phyloP scores from a whole-genome alignment of 495 filamentous ascomycete species.

The Lasiosphaeriaceae sp. region DNA sequence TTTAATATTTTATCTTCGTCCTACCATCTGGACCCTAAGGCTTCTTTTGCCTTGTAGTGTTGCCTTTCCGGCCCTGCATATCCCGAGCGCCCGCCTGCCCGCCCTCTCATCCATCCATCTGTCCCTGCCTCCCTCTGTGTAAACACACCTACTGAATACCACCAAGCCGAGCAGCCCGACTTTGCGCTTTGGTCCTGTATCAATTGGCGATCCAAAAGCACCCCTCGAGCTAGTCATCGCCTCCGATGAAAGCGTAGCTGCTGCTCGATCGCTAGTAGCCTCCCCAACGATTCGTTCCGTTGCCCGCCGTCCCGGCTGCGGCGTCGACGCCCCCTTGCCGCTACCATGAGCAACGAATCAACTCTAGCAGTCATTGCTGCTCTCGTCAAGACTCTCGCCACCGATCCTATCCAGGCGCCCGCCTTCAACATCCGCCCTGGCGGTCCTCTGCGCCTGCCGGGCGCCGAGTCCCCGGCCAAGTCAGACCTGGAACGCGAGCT shows the following conservation, averaged over 20 bases:
- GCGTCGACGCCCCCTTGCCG: constrained; percentile 14
- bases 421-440: constrained; percentile 28
- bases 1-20: neutral
- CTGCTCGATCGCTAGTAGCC: neutral
- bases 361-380: constrained; percentile 59
- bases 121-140: no score
- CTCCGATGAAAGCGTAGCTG: constrained; percentile 12
- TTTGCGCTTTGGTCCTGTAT: no score
- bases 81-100: no score
- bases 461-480: constrained; percentile 69
- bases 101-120: no score
- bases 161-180: neutral
- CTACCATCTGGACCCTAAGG: no score
- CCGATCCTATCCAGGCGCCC: constrained; percentile 33
- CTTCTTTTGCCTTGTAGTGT: no score
- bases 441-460: constrained; percentile 58
- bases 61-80: no score
- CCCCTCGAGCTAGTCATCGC: neutral
- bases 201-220: no score
- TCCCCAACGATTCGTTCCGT: constrained; percentile 1
- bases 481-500: constrained; percentile 66
- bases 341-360: constrained; percentile 56
- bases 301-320: constrained; percentile 16
- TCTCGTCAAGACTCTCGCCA: constrained; percentile 60
- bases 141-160: no score